These are phyloP conservation scores for Silene conica DNA, from an alignment of 148 eudicot species.

Conservation along the genomic window DNA sequence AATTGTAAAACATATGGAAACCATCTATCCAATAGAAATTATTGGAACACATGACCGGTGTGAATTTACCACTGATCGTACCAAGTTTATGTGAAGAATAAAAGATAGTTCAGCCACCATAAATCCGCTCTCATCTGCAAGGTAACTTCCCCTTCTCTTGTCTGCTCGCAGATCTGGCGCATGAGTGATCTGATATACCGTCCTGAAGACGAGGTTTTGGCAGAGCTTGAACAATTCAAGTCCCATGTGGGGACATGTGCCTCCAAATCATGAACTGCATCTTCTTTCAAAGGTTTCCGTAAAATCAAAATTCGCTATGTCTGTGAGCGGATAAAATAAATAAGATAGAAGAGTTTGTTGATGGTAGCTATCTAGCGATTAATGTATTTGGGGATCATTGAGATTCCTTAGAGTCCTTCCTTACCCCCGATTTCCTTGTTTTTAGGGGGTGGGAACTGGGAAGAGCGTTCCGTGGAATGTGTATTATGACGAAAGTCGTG, in stretches of 20 bases:
- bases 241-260: slow-evolving; percentile 69
- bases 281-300: not conserved
- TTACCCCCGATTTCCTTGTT: not conserved
- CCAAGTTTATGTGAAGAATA: too few species aligned
- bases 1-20: too few species aligned
- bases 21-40: too few species aligned
- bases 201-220: slow-evolving; percentile 82
- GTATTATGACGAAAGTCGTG: not conserved
- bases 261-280: slow-evolving; percentile 28
- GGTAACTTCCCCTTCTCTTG: not conserved
- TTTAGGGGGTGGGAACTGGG: not conserved
- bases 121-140: not conserved
- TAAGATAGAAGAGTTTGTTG: too few species aligned
- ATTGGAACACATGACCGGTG: too few species aligned
- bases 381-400: too few species aligned
- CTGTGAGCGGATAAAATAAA: not conserved
- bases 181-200: slow-evolving; percentile 92
- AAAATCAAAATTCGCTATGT: not conserved
- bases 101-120: too few species aligned
- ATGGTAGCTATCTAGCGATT: too few species aligned
- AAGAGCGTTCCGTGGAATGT: not conserved
- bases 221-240: slow-evolving; percentile 89
- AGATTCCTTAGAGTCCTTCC: not conserved
- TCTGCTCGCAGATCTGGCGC: slow-evolving; percentile 73
- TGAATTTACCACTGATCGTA: too few species aligned